Evolutionary conservation across 305 asterid species (phyloP).

Genomic region (Fraxinus sp.): DNA sequence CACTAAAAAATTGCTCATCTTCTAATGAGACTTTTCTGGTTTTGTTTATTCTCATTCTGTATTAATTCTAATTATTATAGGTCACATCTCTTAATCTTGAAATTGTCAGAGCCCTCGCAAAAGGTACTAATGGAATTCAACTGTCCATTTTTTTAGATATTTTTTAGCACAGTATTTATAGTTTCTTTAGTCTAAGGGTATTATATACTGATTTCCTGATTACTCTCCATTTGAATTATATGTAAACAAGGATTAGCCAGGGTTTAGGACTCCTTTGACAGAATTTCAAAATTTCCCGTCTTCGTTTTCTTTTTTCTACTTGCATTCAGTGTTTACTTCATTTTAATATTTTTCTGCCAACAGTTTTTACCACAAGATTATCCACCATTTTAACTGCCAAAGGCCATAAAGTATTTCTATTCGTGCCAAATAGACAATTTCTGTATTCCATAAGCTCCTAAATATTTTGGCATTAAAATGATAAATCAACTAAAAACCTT

Average conservation of each 20-base stretch:
- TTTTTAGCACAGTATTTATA: neutral
- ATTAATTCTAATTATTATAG: slow-evolving; percentile 42
- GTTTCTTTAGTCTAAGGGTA: neutral
- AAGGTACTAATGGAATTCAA: slow-evolving; percentile 44
- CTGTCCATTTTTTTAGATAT: neutral
- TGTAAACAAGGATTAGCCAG: neutral
- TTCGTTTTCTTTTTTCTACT: neutral
- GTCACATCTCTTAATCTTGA: slow-evolving; percentile 90
- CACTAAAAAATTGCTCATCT: neutral
- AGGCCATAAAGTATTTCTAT: neutral
- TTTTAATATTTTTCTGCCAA: neutral
- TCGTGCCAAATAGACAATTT: neutral
- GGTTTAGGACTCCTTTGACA: neutral
- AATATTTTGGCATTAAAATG: neutral
- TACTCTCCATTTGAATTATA: neutral
- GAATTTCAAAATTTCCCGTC: neutral
- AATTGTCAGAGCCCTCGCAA: slow-evolving; percentile 88
- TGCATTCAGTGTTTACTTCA: neutral
- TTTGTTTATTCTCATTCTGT: neutral
- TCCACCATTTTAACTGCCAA: neutral
- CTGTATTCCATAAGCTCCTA: neutral
- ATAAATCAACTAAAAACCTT: neutral
- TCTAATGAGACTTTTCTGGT: slow-evolving; percentile 1
- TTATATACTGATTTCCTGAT: neutral
- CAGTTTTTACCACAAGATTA: neutral